phyloP scores from a whole-genome alignment of 805 yeast species.

The Hanseniaspora osmophila region DNA sequence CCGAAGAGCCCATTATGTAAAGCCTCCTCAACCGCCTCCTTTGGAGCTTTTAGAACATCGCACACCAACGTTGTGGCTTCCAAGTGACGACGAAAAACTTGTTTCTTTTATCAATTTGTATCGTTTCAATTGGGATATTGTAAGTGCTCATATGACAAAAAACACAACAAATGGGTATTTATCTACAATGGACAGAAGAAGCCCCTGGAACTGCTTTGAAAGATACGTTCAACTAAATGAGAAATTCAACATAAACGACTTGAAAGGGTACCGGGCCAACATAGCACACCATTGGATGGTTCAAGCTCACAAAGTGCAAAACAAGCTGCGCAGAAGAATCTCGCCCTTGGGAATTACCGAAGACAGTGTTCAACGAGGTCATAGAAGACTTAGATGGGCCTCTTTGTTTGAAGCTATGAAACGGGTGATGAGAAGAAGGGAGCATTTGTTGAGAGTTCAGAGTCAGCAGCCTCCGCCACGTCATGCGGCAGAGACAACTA shows the following conservation, averaged over 20 bases:
- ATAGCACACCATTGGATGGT: constrained; percentile 86
- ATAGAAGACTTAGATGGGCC: constrained; percentile 83
- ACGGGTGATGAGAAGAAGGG: constrained; percentile 79
- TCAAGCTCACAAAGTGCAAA: constrained; percentile 74
- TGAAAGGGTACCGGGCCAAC: constrained; percentile 75
- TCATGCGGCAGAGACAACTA: constrained; percentile 27
- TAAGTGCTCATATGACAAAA: constrained; percentile 65
- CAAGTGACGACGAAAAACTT: constrained; percentile 76
- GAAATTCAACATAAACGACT: constrained; percentile 69
- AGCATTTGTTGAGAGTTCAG: constrained; percentile 51
- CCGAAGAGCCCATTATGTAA: constrained; percentile 40
- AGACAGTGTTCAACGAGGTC: constrained; percentile 89
- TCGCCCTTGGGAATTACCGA: constrained; percentile 88
- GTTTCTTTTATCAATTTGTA: constrained; percentile 74
- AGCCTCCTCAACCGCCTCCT: constrained; percentile 88
- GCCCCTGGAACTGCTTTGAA: constrained; percentile 98
- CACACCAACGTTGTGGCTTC: constrained; percentile 91
- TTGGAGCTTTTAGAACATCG: constrained; percentile 65
- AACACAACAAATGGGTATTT: constrained; percentile 55
- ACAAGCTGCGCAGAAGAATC: constrained; percentile 69
- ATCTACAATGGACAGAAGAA: constrained; percentile 84
- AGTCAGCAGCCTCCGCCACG: constrained; percentile 26
- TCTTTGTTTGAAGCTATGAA: constrained; percentile 93
- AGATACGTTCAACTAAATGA: constrained; percentile 87
- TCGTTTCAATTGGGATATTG: constrained; percentile 85